Conservation (phyloP, 352 stramenopile genomes). For the Phytophthora sp. region DNA sequence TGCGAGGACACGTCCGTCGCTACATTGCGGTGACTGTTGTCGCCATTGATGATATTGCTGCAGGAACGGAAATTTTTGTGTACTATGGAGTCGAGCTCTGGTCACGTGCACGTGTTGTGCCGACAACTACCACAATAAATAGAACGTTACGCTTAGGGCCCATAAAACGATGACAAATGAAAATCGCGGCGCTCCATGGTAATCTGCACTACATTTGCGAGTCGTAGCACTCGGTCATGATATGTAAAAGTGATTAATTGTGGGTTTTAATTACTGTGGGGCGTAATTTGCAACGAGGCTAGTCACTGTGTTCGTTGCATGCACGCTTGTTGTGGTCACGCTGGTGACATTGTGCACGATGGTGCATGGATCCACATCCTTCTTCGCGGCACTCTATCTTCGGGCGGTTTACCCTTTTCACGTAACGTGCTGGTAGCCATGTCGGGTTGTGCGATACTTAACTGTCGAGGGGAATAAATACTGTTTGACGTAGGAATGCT, state of each 20-base stretch:
- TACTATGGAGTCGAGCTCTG: not conserved
- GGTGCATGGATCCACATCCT: not conserved
- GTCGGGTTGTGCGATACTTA: too few relatives aligned
- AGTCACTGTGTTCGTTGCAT: too few relatives aligned
- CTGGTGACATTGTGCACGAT: not conserved
- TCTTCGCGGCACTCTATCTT: not conserved
- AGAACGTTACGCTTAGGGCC: not conserved
- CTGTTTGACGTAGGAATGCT: not conserved
- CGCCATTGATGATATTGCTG: not conserved
- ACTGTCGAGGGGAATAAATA: too few relatives aligned
- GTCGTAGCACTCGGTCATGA: too few relatives aligned
- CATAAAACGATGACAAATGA: too few relatives aligned
- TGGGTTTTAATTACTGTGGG: too few relatives aligned
- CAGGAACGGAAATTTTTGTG: not conserved
- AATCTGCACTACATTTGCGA: too few relatives aligned
- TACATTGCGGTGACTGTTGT: not conserved
- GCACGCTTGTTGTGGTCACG: too few relatives aligned
- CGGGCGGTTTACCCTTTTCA: too few relatives aligned
- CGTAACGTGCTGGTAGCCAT: not conserved
- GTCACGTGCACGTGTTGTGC: not conserved
- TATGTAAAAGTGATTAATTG: too few relatives aligned
- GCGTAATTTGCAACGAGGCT: too few relatives aligned
- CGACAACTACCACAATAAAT: not conserved
- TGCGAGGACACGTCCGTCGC: not conserved
- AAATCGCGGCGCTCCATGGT: too few relatives aligned